Evolutionary conservation across 2,329 filamentous ascomycete species (phyloP).

Genomic region (Botrytis fabae): DNA sequence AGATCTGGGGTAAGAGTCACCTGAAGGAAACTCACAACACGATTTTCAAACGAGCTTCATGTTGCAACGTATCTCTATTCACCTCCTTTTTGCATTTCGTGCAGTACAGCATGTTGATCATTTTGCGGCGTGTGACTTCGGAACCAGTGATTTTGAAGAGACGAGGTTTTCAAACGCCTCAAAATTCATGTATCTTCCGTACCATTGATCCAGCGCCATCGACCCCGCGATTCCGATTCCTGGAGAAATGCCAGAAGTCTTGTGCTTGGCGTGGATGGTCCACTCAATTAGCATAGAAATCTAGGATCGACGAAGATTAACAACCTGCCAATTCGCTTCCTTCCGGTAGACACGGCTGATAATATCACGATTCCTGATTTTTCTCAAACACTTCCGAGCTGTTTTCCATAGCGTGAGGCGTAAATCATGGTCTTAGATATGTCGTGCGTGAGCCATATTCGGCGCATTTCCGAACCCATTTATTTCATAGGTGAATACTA

Average conservation of each 20-base stretch:
- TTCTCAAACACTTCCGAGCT: background rate
- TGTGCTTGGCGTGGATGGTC: background rate
- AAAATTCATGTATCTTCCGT: background rate
- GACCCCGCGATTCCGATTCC: conserved; percentile 12
- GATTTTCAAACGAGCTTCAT: conserved; percentile 4
- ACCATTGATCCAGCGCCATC: conserved; percentile 1
- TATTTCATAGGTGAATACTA: background rate
- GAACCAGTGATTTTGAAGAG: background rate
- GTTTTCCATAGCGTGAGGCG: background rate
- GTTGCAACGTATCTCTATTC: background rate
- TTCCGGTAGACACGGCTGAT: conserved; percentile 7
- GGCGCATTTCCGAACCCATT: conserved; percentile 8
- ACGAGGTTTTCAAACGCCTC: background rate
- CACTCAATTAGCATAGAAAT: background rate
- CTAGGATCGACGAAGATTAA: background rate
- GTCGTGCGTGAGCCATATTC: conserved; percentile 15
- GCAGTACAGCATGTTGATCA: conserved; percentile 7
- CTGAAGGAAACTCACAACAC: conserved; percentile 12
- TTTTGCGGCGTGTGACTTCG: conserved; percentile 7
- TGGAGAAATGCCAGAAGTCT: background rate
- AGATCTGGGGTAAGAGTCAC: conserved; percentile 18
- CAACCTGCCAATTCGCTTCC: background rate
- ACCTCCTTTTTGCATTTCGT: background rate
- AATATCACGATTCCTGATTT: background rate
- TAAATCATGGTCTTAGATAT: conserved; percentile 6